Conservation (phyloP, 345 rosid species). For the Eucalyptus sp. region DNA sequence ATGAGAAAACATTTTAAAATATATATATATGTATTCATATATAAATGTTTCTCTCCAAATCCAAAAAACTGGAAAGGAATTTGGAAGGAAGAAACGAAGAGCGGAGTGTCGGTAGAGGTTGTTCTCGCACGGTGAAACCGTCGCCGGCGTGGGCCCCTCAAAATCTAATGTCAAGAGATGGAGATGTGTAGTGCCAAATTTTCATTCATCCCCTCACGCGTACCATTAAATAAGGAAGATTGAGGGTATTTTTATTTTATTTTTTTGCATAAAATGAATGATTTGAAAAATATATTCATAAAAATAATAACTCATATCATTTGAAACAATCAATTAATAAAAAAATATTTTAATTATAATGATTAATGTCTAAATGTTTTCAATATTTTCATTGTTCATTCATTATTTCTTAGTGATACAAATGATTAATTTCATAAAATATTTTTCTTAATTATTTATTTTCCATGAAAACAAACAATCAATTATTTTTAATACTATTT, state of each 20-base stretch:
- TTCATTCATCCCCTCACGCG: not conserved
- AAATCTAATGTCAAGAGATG: not conserved
- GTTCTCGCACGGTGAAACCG: not conserved
- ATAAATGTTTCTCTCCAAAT: not conserved
- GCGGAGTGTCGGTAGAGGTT: not conserved
- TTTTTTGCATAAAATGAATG: rapidly evolving
- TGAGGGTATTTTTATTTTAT: not conserved
- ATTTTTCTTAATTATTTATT: not conserved
- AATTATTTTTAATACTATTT: too few relatives aligned
- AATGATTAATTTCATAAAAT: not conserved
- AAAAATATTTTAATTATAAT: not conserved
- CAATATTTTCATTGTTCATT: not conserved
- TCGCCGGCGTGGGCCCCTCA: not conserved
- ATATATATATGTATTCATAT: not conserved
- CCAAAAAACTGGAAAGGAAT: not conserved
- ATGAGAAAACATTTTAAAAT: not conserved
- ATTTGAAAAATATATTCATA: rapidly evolving
- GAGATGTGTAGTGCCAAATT: not conserved
- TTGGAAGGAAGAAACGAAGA: too few relatives aligned
- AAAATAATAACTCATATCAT: not conserved
- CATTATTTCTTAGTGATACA: not conserved
- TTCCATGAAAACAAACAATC: not conserved
- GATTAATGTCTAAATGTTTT: not conserved
- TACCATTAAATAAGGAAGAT: too few relatives aligned
- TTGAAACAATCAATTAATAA: not conserved